phyloP scores from a whole-genome alignment of 768 basidiomycete species.

The Boletellus ananiceps region DNA sequence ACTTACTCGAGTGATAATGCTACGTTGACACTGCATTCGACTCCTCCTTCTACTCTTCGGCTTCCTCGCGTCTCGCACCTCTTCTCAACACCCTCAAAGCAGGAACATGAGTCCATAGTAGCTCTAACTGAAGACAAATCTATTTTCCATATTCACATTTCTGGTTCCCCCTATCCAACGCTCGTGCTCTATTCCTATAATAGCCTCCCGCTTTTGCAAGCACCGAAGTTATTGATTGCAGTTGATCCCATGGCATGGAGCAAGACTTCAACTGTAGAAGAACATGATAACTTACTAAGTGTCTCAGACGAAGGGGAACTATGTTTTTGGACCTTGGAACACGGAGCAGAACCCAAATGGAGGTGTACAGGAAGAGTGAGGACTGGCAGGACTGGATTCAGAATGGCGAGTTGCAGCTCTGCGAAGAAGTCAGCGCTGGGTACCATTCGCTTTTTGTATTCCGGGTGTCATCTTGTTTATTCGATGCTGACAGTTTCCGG shows the following conservation, averaged over 20 bases:
- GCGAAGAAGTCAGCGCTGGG: slow-evolving; percentile 89
- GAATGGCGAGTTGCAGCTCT: slow-evolving; percentile 79
- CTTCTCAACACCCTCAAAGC: slow-evolving; percentile 60
- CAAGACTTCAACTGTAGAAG: slow-evolving; percentile 39
- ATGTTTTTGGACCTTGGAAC: slow-evolving; percentile 79
- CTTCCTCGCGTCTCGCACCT: slow-evolving; percentile 55
- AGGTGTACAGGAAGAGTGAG: slow-evolving; percentile 67
- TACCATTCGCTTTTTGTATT: slow-evolving; percentile 33
- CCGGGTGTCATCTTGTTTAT: slow-evolving; percentile 1
- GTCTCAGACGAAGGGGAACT: slow-evolving; percentile 72
- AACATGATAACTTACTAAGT: slow-evolving; percentile 74
- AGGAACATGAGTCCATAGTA: slow-evolving; percentile 52
- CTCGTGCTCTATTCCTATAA: slow-evolving; percentile 47
- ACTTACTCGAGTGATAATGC: slow-evolving; percentile 52
- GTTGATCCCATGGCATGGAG: slow-evolving; percentile 91
- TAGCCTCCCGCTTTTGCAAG: slow-evolving; percentile 47
- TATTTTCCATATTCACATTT: slow-evolving; percentile 53
- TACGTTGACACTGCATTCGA: slow-evolving; percentile 50
- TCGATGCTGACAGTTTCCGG: slow-evolving; percentile 49
- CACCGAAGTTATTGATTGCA: slow-evolving; percentile 56
- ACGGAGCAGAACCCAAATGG: slow-evolving; percentile 41
- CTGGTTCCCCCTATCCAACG: slow-evolving; percentile 31
- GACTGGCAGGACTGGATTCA: slow-evolving; percentile 63
- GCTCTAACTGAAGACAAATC: slow-evolving; percentile 60
- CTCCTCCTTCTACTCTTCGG: slow-evolving; percentile 36